A percentile compares a stretch with the other conserved stretches of the same genome.
Conservation (phyloP, 2,329 filamentous ascomycete genomes). For the Metarhizium guizhouense region DNA sequence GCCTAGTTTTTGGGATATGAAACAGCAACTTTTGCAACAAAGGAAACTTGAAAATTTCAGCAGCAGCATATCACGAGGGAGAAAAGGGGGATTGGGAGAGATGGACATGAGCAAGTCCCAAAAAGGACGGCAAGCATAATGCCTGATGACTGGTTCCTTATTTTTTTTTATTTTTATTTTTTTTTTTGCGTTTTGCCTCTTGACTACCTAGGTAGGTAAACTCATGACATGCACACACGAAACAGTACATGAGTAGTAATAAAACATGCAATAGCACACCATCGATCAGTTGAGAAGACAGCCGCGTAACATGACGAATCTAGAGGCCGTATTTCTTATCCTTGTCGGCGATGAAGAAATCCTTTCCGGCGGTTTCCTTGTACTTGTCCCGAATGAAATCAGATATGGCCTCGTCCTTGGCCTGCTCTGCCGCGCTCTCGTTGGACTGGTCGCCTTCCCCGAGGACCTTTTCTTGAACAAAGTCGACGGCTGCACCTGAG, state of each 20-base stretch:
- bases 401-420: conserved; percentile 72
- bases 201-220: no score
- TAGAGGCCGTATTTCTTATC: conserved; percentile 28
- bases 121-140: no score
- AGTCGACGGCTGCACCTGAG: conserved; percentile 55
- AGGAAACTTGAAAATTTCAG: neutral
- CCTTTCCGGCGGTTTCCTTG: conserved; percentile 58
- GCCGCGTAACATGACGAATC: neutral
- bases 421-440: conserved; percentile 67
- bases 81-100: neutral
- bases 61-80: neutral
- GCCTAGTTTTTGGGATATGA: neutral
- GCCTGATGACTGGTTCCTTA: no score
- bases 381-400: conserved; percentile 64
- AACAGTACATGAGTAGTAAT: neutral
- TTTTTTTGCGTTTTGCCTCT: no score
- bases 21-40: neutral
- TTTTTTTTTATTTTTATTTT: no score
- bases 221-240: no score
- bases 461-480: conserved; percentile 66
- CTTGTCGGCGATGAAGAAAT: conserved; percentile 65
- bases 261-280: neutral
- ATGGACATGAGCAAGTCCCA: neutral
- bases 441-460: conserved; percentile 63
- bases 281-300: neutral